Percentiles rank a stretch among this genome's conserved stretches.
These are phyloP conservation scores for Candida glucosophila DNA, from an alignment of 1,139 yeast species.

Conservation along the genomic window DNA sequence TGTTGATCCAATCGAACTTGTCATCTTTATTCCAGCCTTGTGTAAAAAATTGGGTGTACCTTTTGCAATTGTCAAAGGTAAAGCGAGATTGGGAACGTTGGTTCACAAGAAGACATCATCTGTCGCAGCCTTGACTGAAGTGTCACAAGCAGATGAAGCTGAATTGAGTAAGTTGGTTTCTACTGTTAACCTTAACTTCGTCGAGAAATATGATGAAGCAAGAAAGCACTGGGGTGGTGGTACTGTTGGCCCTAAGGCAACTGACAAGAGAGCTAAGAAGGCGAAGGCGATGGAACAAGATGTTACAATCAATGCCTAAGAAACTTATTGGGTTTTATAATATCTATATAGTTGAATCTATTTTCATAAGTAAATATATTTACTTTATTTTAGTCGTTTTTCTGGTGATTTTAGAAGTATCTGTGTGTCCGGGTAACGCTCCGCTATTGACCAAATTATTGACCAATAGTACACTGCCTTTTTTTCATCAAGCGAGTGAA, in stretches of 20 bases:
- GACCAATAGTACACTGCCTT: slow-evolving; percentile 7
- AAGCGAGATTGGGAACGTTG: slow-evolving; percentile 89
- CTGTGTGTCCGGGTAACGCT: slow-evolving; percentile 6
- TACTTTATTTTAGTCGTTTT: slow-evolving; percentile 1
- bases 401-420: neutral
- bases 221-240: slow-evolving; percentile 99
- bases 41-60: slow-evolving; percentile 96
- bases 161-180: slow-evolving; percentile 79
- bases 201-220: slow-evolving; percentile 77
- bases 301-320: slow-evolving; percentile 4
- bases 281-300: slow-evolving; percentile 22
- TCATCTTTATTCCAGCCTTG: slow-evolving; percentile 85
- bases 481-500: slow-evolving; percentile 4
- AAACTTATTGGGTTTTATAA: slow-evolving; percentile 1
- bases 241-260: slow-evolving; percentile 80
- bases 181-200: slow-evolving; percentile 79
- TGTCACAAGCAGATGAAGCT: slow-evolving; percentile 79
- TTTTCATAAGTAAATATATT: too few species aligned
- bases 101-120: slow-evolving; percentile 92
- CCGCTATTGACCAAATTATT: too few species aligned
- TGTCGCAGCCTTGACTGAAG: slow-evolving; percentile 88
- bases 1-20: slow-evolving; percentile 92
- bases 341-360: slow-evolving; percentile 4
- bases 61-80: slow-evolving; percentile 91
- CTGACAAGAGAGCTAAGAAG: slow-evolving; percentile 45